phyloP scores from a whole-genome alignment of 441 rosid genomes.

The Pelargonium fulgidum region DNA sequence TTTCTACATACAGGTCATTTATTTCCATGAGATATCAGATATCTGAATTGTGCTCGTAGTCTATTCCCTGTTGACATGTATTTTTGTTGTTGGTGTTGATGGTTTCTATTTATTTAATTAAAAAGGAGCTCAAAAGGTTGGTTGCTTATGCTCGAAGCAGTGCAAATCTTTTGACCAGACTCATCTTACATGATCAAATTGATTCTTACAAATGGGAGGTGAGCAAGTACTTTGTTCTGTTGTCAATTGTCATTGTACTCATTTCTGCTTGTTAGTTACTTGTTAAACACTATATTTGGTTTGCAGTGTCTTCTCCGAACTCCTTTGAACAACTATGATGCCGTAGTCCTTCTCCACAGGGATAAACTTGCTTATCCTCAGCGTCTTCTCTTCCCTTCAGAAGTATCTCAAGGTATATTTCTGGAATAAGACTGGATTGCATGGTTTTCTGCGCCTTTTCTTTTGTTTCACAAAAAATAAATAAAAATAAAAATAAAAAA shows the following conservation, averaged over 20 bases:
- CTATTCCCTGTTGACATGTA: neutral
- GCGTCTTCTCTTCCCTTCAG: slow-evolving; percentile 71
- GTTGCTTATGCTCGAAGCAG: slow-evolving; percentile 91
- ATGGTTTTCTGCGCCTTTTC: neutral
- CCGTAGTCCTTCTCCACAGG: slow-evolving; percentile 77
- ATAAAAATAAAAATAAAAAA: too few relatives aligned
- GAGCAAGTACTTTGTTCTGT: slow-evolving; percentile 18
- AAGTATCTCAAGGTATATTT: slow-evolving; percentile 54
- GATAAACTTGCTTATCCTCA: slow-evolving; percentile 65
- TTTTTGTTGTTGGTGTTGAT: neutral
- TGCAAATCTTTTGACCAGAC: slow-evolving; percentile 60
- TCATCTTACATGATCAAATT: slow-evolving; percentile 49
- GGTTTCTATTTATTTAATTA: slow-evolving; percentile 5
- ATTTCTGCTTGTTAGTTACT: neutral
- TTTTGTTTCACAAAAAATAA: neutral
- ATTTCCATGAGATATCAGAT: too few relatives aligned
- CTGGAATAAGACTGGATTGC: neutral
- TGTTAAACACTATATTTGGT: slow-evolving; percentile 4
- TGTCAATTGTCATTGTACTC: slow-evolving; percentile 2
- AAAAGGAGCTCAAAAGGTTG: slow-evolving; percentile 77
- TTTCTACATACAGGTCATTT: neutral
- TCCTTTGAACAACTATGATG: slow-evolving; percentile 81
- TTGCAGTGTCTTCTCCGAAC: slow-evolving; percentile 83
- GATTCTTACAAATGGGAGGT: slow-evolving; percentile 83
- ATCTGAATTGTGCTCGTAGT: too few relatives aligned